phyloP scores from a whole-genome alignment of 1,284 basidiomycete species.

The Ceratobasidium sp. region DNA sequence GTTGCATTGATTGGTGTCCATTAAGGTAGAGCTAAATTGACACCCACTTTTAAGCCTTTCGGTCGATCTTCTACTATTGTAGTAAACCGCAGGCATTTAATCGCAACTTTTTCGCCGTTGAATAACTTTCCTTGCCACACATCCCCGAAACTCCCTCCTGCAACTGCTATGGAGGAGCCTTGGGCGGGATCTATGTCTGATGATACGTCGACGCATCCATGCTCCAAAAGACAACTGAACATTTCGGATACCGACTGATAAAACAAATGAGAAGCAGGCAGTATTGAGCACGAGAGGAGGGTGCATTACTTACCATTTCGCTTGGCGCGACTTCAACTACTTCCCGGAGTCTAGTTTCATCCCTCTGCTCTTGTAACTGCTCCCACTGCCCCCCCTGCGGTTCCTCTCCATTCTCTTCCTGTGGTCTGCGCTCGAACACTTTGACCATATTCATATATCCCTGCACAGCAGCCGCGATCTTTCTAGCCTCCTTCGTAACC shows the following conservation, averaged over 20 bases:
- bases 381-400: too few species aligned
- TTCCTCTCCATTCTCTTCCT: too few species aligned
- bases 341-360: too few species aligned
- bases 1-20: background rate
- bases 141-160: background rate
- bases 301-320: background rate
- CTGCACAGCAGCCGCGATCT: too few species aligned
- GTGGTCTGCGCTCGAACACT: too few species aligned
- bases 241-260: background rate
- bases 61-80: background rate
- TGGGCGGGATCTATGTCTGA: background rate
- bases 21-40: background rate
- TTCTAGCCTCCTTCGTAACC: too few species aligned
- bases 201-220: background rate
- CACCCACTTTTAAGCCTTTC: background rate
- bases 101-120: background rate
- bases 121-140: background rate
- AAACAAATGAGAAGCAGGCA: background rate
- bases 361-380: too few species aligned
- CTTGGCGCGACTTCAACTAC: background rate
- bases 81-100: background rate
- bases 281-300: background rate
- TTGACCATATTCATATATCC: too few species aligned
- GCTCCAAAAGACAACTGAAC: background rate
- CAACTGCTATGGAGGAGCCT: background rate